These are phyloP conservation scores for Russula dissimulans DNA, from an alignment of 768 basidiomycete species.

Conservation along the genomic window DNA sequence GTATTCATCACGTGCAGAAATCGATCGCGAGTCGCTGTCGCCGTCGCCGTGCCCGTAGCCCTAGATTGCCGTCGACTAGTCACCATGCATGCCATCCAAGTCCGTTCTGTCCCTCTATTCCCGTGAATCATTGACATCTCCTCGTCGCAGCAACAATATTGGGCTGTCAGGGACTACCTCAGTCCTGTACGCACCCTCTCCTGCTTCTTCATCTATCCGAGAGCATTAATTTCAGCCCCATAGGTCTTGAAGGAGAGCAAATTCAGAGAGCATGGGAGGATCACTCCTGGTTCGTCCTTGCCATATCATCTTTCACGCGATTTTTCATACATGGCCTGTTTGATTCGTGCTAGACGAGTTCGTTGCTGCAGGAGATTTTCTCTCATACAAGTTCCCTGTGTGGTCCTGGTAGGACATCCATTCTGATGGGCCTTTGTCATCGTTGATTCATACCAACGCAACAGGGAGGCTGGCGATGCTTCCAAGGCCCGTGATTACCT, in stretches of 20 bases:
- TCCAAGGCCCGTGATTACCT: conserved; percentile 84
- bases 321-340: conserved; percentile 16
- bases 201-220: conserved; percentile 24
- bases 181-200: conserved; percentile 54
- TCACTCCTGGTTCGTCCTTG: conserved; percentile 68
- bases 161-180: conserved; percentile 90
- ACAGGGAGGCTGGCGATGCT: conserved; percentile 88
- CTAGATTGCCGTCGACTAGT: conserved; percentile 12
- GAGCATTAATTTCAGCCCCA: conserved; percentile 22
- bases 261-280: conserved; percentile 97
- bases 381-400: conserved; percentile 96
- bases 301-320: conserved; percentile 10
- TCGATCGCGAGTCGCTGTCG: conserved; percentile 16
- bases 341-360: conserved; percentile 74
- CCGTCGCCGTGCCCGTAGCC: neutral
- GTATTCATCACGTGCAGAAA: conserved; percentile 17
- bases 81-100: conserved; percentile 44
- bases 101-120: conserved; percentile 9
- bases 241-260: conserved; percentile 97
- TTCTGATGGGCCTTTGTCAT: conserved; percentile 2
- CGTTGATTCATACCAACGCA: conserved; percentile 4
- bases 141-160: conserved; percentile 67
- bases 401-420: conserved; percentile 75
- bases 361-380: conserved; percentile 94
- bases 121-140: neutral